phyloP scores from a whole-genome alignment of 2,329 filamentous ascomycete species.

The Phaeophleospora eucalypticola region DNA sequence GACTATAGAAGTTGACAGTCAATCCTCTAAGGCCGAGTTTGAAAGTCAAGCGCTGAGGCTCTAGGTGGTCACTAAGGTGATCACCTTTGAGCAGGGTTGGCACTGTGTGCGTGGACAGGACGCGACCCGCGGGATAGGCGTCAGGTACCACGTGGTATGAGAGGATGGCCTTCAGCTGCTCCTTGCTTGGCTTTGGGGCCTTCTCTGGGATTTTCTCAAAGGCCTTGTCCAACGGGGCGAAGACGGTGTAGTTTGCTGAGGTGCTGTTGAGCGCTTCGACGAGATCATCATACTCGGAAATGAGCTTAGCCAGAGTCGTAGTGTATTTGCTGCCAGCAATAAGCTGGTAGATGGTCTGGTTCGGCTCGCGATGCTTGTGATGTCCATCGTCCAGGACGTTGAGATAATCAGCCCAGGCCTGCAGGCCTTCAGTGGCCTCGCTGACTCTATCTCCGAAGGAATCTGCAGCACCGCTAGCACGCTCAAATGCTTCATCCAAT shows the following conservation, averaged over 20 bases:
- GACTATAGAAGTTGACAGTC: conserved; percentile 72
- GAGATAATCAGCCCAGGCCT: conserved; percentile 42
- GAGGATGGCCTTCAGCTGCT: conserved; percentile 64
- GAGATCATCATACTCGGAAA: conserved; percentile 68
- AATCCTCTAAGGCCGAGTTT: conserved; percentile 61
- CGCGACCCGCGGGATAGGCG: conserved; percentile 60
- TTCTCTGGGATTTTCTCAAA: conserved; percentile 63
- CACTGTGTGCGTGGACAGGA: conserved; percentile 70
- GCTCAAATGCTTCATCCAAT: conserved; percentile 28
- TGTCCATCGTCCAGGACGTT: conserved; percentile 31
- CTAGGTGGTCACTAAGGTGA: conserved; percentile 57
- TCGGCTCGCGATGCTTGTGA: conserved; percentile 43
- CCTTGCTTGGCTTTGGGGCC: conserved; percentile 60
- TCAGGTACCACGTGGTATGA: conserved; percentile 71
- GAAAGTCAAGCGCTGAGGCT: conserved; percentile 66
- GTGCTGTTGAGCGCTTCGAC: conserved; percentile 72
- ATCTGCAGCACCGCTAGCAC: conserved; percentile 36
- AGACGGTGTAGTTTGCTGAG: conserved; percentile 70
- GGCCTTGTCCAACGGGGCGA: conserved; percentile 72
- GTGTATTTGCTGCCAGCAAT: conserved; percentile 74
- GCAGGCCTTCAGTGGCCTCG: conserved; percentile 42
- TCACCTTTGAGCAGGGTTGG: conserved; percentile 61
- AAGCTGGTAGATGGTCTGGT: conserved; percentile 74
- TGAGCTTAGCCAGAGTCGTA: conserved; percentile 69
- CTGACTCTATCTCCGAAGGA: conserved; percentile 40